These are phyloP conservation scores for Leccinum boreale DNA, from an alignment of 768 basidiomycete species.

Conservation along the genomic window DNA sequence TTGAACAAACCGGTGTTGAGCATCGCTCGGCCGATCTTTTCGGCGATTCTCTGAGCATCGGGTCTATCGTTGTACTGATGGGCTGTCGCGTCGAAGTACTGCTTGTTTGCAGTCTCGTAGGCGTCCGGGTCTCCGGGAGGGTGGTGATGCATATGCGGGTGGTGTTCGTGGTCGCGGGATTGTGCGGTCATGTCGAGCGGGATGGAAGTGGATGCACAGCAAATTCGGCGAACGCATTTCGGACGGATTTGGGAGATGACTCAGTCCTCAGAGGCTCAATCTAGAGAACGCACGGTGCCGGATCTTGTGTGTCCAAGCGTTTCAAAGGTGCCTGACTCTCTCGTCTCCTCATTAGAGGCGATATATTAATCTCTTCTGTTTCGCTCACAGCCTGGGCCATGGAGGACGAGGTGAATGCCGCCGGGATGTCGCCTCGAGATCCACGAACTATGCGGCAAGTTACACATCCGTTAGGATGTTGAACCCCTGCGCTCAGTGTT, in stretches of 20 bases:
- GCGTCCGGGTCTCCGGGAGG: not conserved
- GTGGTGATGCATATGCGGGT: not conserved
- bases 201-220: not conserved
- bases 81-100: conserved; percentile 25
- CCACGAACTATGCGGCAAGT: not conserved
- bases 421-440: not conserved
- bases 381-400: not conserved
- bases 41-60: conserved; percentile 18
- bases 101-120: conserved; percentile 24
- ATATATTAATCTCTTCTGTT: not conserved
- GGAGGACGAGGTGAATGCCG: not conserved
- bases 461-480: not conserved
- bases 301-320: not conserved
- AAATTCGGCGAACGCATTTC: not conserved
- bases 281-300: too few species aligned
- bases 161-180: not conserved
- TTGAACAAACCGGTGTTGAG: conserved; percentile 45
- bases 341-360: not conserved
- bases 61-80: conserved; percentile 25
- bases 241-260: not conserved
- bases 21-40: conserved; percentile 28
- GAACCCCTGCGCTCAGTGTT: not conserved
- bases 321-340: not conserved
- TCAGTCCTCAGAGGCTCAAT: too few species aligned
- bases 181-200: not conserved